These are phyloP conservation scores for Coemansia sp. DNA, from an alignment of 192 early-diverging fungal species.

Conservation along the genomic window DNA sequence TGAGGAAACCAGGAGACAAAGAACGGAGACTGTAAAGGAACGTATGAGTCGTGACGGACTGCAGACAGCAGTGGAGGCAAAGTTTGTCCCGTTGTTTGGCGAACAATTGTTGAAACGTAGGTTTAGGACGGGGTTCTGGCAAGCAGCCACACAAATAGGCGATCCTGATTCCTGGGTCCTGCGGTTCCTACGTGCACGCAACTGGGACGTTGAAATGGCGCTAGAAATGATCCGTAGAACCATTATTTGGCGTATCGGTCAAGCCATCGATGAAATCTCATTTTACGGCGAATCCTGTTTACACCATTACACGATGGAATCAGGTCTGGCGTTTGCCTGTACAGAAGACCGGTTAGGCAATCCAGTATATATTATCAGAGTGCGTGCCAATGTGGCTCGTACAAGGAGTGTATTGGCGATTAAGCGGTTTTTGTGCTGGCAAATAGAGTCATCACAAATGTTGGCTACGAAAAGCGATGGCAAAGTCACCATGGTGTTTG, in stretches of 20 bases:
- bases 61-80: background rate
- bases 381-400: slow-evolving; percentile 51
- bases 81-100: slow-evolving; percentile 33
- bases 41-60: background rate
- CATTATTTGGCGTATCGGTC: slow-evolving; percentile 70
- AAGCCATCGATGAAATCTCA: slow-evolving; percentile 58
- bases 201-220: slow-evolving; percentile 76
- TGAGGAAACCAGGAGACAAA: slow-evolving; percentile 1
- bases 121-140: slow-evolving; percentile 63
- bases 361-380: slow-evolving; percentile 59
- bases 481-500: slow-evolving; percentile 72
- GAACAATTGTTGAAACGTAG: slow-evolving; percentile 14
- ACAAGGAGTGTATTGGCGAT: slow-evolving; percentile 59
- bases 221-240: slow-evolving; percentile 66
- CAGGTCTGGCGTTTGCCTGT: slow-evolving; percentile 57
- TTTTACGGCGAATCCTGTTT: slow-evolving; percentile 59
- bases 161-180: slow-evolving; percentile 70
- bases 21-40: slow-evolving; percentile 21
- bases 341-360: slow-evolving; percentile 54
- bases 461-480: slow-evolving; percentile 55
- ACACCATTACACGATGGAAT: slow-evolving; percentile 54
- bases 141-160: slow-evolving; percentile 57
- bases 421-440: slow-evolving; percentile 63
- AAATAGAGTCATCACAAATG: slow-evolving; percentile 62
- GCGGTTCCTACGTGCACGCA: slow-evolving; percentile 82